Evolutionary conservation across 31 red algal genomes (phyloP).

Genomic region (Bonnemaisonia californica): DNA sequence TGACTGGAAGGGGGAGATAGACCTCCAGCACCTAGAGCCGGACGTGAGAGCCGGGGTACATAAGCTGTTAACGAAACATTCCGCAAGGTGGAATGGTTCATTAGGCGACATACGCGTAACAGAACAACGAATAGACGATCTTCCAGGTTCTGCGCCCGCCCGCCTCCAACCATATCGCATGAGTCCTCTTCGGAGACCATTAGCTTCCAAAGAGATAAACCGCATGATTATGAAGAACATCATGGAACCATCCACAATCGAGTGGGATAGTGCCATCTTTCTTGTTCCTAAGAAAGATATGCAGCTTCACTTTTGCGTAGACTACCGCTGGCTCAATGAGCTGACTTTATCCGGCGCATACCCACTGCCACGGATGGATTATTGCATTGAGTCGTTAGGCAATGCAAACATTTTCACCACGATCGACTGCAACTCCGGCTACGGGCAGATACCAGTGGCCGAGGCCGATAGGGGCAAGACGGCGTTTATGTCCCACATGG

Average conservation of each 20-base stretch:
- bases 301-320: constrained; percentile 20
- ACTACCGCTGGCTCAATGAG: constrained; percentile 35
- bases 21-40: too few relatives aligned
- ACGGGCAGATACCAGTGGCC: constrained; percentile 26
- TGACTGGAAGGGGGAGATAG: too few relatives aligned
- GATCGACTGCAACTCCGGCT: constrained; percentile 22
- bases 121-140: too few relatives aligned
- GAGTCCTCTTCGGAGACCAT: too few relatives aligned
- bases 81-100: too few relatives aligned
- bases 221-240: background rate
- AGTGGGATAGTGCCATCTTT: constrained; percentile 30
- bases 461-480: constrained; percentile 9
- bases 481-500: constrained; percentile 28
- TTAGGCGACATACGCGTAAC: too few relatives aligned
- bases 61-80: too few relatives aligned
- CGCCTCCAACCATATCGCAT: too few relatives aligned
- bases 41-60: too few relatives aligned
- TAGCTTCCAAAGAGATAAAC: background rate
- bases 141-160: too few relatives aligned
- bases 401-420: constrained; percentile 2
- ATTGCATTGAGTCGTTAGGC: constrained; percentile 27
- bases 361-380: constrained; percentile 34
- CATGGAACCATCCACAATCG: constrained; percentile 21
- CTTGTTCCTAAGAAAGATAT: constrained; percentile 40
- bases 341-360: constrained; percentile 16